Evolutionary conservation across 2,329 filamentous ascomycete species (phyloP).

Genomic region (Pestalotiopsis sp.): DNA sequence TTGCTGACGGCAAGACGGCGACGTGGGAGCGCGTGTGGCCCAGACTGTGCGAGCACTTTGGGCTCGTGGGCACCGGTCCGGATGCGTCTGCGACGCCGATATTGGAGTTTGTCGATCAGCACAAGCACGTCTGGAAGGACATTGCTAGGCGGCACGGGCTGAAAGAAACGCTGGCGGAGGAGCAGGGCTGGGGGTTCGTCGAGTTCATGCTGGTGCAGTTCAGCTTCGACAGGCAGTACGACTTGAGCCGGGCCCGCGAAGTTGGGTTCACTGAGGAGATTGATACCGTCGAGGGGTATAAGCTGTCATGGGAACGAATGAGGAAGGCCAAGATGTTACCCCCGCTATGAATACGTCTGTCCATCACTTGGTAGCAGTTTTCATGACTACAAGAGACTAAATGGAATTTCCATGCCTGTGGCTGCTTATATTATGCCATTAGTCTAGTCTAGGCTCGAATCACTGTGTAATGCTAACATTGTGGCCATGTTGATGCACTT

Average conservation of each 20-base stretch:
- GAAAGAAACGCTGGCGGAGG: background rate
- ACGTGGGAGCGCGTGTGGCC: background rate
- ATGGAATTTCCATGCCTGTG: no score
- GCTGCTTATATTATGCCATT: no score
- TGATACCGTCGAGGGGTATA: background rate
- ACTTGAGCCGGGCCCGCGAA: background rate
- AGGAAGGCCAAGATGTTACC: background rate
- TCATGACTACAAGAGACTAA: no score
- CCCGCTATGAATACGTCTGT: background rate
- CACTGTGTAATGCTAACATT: no score
- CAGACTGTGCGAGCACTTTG: background rate
- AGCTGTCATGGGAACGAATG: background rate
- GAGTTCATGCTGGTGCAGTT: conserved; percentile 1
- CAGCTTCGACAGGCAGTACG: background rate
- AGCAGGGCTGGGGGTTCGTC: background rate
- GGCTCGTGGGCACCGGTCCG: background rate
- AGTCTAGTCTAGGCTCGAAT: no score
- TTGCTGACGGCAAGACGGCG: background rate
- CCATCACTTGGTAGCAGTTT: no score
- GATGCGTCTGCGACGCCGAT: background rate
- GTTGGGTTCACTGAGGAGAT: background rate
- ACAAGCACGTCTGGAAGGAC: conserved; percentile 1
- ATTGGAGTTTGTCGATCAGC: background rate
- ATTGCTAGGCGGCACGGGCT: background rate
- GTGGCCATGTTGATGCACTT: no score